phyloP scores from a whole-genome alignment of 1,284 basidiomycete species.

The Ceratobasidium sp. region DNA sequence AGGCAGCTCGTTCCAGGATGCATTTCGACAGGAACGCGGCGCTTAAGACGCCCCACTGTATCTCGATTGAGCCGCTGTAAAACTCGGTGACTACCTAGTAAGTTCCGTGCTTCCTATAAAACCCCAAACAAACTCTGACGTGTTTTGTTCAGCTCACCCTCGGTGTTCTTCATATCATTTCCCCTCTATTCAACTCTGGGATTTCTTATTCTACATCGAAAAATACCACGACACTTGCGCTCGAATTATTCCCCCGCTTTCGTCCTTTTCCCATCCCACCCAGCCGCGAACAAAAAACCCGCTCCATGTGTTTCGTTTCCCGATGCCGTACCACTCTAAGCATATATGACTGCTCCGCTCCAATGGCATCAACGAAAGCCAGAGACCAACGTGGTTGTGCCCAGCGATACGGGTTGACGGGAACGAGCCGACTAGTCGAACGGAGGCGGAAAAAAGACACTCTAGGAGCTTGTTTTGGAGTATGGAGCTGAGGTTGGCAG shows the following conservation, averaged over 20 bases:
- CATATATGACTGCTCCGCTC: slow-evolving; percentile 66
- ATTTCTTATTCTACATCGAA: slow-evolving; percentile 77
- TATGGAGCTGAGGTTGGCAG: too few relatives aligned
- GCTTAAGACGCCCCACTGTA: too few relatives aligned
- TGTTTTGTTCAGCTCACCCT: slow-evolving; percentile 61
- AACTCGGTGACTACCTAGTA: too few relatives aligned
- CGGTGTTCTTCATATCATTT: slow-evolving; percentile 74
- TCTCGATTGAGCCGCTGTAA: too few relatives aligned
- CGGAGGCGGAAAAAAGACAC: slow-evolving; percentile 69
- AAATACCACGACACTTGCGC: slow-evolving; percentile 72
- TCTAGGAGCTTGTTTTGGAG: too few relatives aligned
- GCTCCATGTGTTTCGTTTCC: slow-evolving; percentile 71
- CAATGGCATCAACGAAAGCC: slow-evolving; percentile 59
- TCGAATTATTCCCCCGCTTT: slow-evolving; percentile 79
- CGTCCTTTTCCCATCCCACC: too few relatives aligned
- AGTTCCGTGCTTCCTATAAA: too few relatives aligned
- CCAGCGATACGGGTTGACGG: slow-evolving; percentile 79
- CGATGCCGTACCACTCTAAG: slow-evolving; percentile 86
- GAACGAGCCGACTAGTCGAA: not conserved
- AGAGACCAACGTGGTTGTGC: slow-evolving; percentile 58
- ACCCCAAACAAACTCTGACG: too few relatives aligned
- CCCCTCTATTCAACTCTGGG: slow-evolving; percentile 79
- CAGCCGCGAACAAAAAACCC: slow-evolving; percentile 76
- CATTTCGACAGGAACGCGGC: too few relatives aligned
- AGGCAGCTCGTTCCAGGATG: too few relatives aligned